Evolutionary conservation across 2,329 filamentous ascomycete species (phyloP).

Genomic region (Triangularia setosa): DNA sequence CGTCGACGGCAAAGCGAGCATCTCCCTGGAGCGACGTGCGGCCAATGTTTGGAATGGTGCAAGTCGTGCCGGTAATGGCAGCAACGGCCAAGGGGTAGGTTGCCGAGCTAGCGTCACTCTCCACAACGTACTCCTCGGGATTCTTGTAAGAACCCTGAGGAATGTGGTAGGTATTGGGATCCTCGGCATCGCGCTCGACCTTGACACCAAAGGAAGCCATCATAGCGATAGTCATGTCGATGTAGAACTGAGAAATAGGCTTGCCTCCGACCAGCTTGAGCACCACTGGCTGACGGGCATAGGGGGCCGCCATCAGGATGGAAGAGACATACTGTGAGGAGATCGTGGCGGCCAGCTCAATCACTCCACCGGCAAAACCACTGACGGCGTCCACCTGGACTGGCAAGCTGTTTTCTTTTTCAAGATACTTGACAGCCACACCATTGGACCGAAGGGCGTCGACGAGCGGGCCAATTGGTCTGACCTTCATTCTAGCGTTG

Average conservation of each 20-base stretch:
- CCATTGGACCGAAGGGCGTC: constrained; percentile 86
- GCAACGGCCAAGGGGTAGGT: constrained; percentile 94
- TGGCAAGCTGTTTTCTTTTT: constrained; percentile 78
- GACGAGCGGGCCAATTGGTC: constrained; percentile 89
- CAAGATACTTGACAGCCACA: constrained; percentile 80
- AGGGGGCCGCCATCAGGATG: constrained; percentile 92
- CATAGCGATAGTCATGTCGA: constrained; percentile 98
- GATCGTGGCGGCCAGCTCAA: constrained; percentile 89
- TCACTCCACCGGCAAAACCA: constrained; percentile 79
- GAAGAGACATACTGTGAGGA: constrained; percentile 99
- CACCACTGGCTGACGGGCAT: constrained; percentile 90
- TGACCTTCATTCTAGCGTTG: constrained; percentile 92
- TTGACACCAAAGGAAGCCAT: constrained; percentile 87
- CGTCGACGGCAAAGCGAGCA: constrained; percentile 86
- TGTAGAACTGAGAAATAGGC: constrained; percentile 94
- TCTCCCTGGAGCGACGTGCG: constrained; percentile 90
- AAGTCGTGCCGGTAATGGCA: constrained; percentile 91
- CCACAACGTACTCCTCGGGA: constrained; percentile 80
- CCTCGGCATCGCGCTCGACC: constrained; percentile 70
- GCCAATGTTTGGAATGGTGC: constrained; percentile 94
- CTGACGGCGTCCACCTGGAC: constrained; percentile 76
- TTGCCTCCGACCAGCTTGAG: constrained; percentile 90
- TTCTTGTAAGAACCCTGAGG: constrained; percentile 80
- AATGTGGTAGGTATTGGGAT: constrained; percentile 90
- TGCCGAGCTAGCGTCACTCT: constrained; percentile 96